A percentile compares a stretch with the other conserved stretches of the same genome.
These are phyloP conservation scores for Apiospora phragmitis DNA, from an alignment of 2,329 filamentous ascomycete species.

Conservation along the genomic window DNA sequence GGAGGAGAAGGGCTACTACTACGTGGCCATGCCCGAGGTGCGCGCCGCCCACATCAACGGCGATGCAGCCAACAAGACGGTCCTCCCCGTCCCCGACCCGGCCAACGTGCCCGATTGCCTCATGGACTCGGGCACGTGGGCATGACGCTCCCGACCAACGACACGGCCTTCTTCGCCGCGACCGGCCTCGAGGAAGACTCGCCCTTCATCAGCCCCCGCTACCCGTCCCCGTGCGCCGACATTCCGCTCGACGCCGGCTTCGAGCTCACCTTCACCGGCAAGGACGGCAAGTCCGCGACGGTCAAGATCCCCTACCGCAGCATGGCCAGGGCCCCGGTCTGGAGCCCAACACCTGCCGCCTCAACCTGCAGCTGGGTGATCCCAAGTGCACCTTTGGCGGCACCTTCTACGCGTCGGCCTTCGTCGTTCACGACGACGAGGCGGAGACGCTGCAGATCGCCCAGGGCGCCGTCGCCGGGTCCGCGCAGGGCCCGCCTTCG, in stretches of 20 bases:
- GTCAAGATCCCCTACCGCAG: constrained; percentile 13
- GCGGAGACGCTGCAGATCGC: not conserved
- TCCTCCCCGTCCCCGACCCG: not conserved
- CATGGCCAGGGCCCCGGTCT: not conserved
- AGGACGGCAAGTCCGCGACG: not conserved
- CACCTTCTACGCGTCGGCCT: constrained; percentile 3
- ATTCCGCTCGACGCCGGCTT: constrained; percentile 7
- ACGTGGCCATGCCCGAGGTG: constrained; percentile 11
- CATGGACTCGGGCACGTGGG: constrained; percentile 13
- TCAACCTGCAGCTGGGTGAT: constrained; percentile 5
- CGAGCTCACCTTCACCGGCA: constrained; percentile 5
- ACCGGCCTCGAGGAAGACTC: not conserved
- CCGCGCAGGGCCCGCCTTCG: not conserved
- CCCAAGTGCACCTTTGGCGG: not conserved
- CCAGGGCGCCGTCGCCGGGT: constrained; percentile 1
- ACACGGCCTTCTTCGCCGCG: not conserved
- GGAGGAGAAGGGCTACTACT: constrained; percentile 11
- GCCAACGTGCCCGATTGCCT: constrained; percentile 8
- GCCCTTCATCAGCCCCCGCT: constrained; percentile 3
- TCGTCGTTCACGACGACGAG: not conserved
- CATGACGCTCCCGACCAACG: not conserved
- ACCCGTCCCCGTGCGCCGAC: constrained; percentile 9
- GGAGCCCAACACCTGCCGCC: not conserved
- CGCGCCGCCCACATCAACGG: not conserved
- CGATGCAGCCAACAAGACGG: not conserved